A percentile compares a stretch with the other conserved stretches of the same genome.
phyloP scores from a whole-genome alignment of 2,329 filamentous ascomycete genomes.

The Aspergillus puulaauensis region DNA sequence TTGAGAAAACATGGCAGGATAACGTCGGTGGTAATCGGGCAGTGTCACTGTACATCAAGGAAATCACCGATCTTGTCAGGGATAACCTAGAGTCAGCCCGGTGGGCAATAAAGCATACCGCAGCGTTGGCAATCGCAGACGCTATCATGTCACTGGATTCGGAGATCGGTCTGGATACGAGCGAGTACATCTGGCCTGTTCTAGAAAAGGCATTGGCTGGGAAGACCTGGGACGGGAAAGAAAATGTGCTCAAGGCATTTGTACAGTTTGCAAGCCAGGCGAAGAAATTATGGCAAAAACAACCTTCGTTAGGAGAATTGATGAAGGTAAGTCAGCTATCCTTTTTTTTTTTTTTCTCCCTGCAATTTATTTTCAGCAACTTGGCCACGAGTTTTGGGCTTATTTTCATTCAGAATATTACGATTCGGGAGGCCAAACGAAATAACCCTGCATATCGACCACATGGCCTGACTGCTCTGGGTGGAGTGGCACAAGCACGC shows the following conservation, averaged over 20 bases:
- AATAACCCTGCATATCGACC: conserved; percentile 84
- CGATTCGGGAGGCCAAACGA: conserved; percentile 82
- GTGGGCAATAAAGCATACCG: conserved; percentile 89
- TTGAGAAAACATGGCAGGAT: conserved; percentile 82
- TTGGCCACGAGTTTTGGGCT: conserved; percentile 18
- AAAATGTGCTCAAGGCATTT: conserved; percentile 76
- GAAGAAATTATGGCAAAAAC: conserved; percentile 58
- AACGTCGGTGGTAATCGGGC: conserved; percentile 83
- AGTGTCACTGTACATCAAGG: conserved; percentile 77
- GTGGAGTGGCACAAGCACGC: conserved; percentile 67
- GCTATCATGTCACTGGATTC: conserved; percentile 63
- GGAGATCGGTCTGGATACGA: conserved; percentile 58
- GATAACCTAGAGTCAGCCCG: conserved; percentile 73
- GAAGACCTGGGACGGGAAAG: conserved; percentile 93
- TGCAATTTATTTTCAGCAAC: conserved; percentile 5
- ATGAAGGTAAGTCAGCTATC: conserved; percentile 58
- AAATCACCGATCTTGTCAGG: conserved; percentile 71
- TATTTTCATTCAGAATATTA: conserved; percentile 54
- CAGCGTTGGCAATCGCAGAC: conserved; percentile 76
- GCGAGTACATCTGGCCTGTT: conserved; percentile 73
- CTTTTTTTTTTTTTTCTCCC: background rate
- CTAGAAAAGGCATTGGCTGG: conserved; percentile 78
- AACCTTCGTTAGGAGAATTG: conserved; percentile 58
- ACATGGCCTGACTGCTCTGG: conserved; percentile 70
- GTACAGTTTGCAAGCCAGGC: conserved; percentile 72